phyloP scores from a whole-genome alignment of 352 stramenopile species.

The Pythium inflatum region DNA sequence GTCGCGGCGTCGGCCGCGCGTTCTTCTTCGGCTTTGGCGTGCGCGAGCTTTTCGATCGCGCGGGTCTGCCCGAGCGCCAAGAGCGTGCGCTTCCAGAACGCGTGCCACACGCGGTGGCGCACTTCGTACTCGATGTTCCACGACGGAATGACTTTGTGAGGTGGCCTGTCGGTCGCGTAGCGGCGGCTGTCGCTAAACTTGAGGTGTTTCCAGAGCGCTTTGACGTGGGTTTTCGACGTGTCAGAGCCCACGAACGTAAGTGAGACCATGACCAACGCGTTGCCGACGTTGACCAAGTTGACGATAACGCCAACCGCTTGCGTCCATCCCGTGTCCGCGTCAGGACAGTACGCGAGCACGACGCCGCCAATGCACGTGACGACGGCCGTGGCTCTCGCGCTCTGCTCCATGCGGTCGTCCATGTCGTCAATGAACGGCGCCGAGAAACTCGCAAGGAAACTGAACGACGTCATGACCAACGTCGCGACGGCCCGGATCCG shows the following conservation, averaged over 20 bases:
- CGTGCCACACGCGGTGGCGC: conserved; percentile 59
- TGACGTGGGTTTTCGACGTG: conserved; percentile 30
- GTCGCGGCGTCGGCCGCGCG: conserved; percentile 27
- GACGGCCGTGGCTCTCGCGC: conserved; percentile 40
- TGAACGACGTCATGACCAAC: conserved; percentile 32
- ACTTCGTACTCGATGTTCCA: conserved; percentile 51
- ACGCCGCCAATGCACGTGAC: conserved; percentile 39
- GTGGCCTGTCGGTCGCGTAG: conserved; percentile 33
- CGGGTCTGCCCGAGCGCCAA: conserved; percentile 32
- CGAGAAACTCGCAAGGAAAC: conserved; percentile 41
- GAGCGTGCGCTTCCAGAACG: conserved; percentile 50
- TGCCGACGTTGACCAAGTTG: conserved; percentile 43
- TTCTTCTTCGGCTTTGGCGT: conserved; percentile 26
- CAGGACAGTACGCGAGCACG: conserved; percentile 31
- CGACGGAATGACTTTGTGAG: conserved; percentile 33
- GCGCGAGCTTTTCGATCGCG: conserved; percentile 42
- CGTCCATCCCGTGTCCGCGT: conserved; percentile 16
- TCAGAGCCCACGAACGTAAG: conserved; percentile 43
- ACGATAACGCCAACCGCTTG: conserved; percentile 36
- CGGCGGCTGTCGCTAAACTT: conserved; percentile 49
- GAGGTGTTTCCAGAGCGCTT: conserved; percentile 37
- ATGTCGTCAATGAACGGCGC: conserved; percentile 54
- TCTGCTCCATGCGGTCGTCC: conserved; percentile 57
- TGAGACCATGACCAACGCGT: conserved; percentile 43
- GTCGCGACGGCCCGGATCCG: conserved; percentile 28